A percentile compares a stretch with the other conserved stretches of the same genome.
phyloP scores from a whole-genome alignment of 2,329 filamentous ascomycete genomes.

The Gaeumannomyces tritici region DNA sequence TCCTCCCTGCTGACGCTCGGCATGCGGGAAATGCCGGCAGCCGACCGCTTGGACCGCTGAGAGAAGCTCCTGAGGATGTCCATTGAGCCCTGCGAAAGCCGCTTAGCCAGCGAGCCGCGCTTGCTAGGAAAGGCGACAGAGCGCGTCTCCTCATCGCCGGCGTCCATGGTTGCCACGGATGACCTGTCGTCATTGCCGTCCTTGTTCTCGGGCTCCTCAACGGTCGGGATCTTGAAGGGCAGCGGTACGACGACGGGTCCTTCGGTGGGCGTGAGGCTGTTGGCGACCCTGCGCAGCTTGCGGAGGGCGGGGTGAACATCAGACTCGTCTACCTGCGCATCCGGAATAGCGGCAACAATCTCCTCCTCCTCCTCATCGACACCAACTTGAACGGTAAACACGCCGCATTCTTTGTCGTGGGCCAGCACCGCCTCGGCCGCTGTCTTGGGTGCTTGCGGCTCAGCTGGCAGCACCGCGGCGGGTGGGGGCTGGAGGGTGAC shows the following conservation, averaged over 20 bases:
- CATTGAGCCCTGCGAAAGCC: slow-evolving; percentile 37
- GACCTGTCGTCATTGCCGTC: slow-evolving; percentile 45
- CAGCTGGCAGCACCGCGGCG: slow-evolving; percentile 38
- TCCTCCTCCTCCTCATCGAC: slow-evolving; percentile 35
- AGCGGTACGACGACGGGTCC: slow-evolving; percentile 49
- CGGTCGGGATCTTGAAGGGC: slow-evolving; percentile 51
- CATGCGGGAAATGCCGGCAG: slow-evolving; percentile 11
- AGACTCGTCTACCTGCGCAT: neutral
- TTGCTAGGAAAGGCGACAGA: slow-evolving; percentile 13
- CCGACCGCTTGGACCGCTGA: slow-evolving; percentile 19
- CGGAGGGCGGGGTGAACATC: neutral
- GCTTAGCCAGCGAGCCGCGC: slow-evolving; percentile 32
- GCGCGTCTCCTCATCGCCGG: slow-evolving; percentile 34
- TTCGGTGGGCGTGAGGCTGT: neutral
- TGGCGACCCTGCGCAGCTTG: neutral
- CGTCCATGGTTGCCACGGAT: slow-evolving; percentile 61
- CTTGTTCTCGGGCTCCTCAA: slow-evolving; percentile 12
- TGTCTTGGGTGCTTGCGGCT: slow-evolving; percentile 24
- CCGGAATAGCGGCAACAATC: neutral
- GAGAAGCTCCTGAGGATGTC: slow-evolving; percentile 35
- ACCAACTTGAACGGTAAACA: slow-evolving; percentile 43
- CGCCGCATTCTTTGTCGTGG: slow-evolving; percentile 30
- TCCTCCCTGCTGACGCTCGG: slow-evolving; percentile 33
- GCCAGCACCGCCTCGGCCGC: slow-evolving; percentile 31
- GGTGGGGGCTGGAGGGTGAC: slow-evolving; percentile 19